phyloP scores from a whole-genome alignment of 768 basidiomycete genomes.

The Goffeauzyma gilvescens region DNA sequence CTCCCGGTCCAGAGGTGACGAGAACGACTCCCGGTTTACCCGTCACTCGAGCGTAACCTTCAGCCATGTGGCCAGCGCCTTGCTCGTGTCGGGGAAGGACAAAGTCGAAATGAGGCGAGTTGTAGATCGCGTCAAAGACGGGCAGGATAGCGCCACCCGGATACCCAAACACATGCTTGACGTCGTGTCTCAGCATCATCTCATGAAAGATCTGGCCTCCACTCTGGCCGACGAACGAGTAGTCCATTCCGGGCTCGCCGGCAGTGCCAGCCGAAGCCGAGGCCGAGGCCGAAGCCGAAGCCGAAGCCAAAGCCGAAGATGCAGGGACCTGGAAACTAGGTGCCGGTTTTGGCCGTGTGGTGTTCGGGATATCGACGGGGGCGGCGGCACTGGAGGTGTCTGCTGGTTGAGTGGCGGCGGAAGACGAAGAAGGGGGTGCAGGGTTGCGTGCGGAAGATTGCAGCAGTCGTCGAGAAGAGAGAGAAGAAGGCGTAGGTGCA shows the following conservation, averaged over 20 bases:
- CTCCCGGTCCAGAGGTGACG: slow-evolving; percentile 93
- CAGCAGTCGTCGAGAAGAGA: too few relatives aligned
- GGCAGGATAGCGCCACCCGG: slow-evolving; percentile 91
- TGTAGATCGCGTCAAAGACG: slow-evolving; percentile 98
- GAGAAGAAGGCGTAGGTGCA: too few relatives aligned
- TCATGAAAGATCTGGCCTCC: slow-evolving; percentile 98
- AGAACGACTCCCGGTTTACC: slow-evolving; percentile 95
- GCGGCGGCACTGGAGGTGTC: not conserved
- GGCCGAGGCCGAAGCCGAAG: too few relatives aligned
- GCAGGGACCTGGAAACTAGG: not conserved
- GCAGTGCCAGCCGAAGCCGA: too few relatives aligned
- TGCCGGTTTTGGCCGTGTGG: slow-evolving; percentile 1
- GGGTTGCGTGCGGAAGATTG: too few relatives aligned
- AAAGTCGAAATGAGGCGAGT: slow-evolving; percentile 85
- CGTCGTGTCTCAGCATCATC: slow-evolving; percentile 94
- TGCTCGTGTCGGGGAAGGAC: slow-evolving; percentile 92
- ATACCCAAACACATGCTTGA: slow-evolving; percentile 94
- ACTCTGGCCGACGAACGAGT: slow-evolving; percentile 78
- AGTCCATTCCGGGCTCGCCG: slow-evolving; percentile 36
- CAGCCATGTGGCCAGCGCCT: slow-evolving; percentile 97
- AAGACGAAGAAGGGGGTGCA: too few relatives aligned
- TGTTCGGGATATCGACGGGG: too few relatives aligned
- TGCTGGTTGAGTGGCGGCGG: too few relatives aligned
- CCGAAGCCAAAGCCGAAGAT: too few relatives aligned
- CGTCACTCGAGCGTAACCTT: slow-evolving; percentile 92